phyloP scores from a whole-genome alignment of 768 basidiomycete genomes.

The Lactarius vividus region DNA sequence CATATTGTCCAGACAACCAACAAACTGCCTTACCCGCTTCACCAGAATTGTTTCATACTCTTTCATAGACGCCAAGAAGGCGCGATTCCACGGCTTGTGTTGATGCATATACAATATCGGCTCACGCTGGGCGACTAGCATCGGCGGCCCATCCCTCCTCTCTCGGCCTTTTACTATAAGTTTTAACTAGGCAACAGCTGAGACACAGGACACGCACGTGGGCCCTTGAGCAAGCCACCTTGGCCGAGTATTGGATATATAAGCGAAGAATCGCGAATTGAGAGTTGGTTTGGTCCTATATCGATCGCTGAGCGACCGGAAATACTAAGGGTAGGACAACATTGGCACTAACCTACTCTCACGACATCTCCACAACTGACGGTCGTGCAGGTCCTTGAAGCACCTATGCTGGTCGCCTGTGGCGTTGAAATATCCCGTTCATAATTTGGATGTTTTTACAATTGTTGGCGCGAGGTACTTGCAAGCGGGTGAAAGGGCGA shows the following conservation, averaged over 20 bases:
- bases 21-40: conserved; percentile 40
- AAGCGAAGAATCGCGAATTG: conserved; percentile 36
- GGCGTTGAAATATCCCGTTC: conserved; percentile 27
- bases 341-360: conserved; percentile 35
- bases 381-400: conserved; percentile 36
- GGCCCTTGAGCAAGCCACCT: conserved; percentile 44
- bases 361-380: conserved; percentile 40
- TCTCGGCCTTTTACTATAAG: conserved; percentile 43
- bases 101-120: conserved; percentile 45
- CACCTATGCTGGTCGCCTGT: conserved; percentile 34
- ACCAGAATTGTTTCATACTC: conserved; percentile 44
- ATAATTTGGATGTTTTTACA: conserved; percentile 33
- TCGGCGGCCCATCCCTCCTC: conserved; percentile 30
- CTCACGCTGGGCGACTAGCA: conserved; percentile 40
- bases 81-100: conserved; percentile 49
- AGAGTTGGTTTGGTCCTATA: conserved; percentile 32
- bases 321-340: neutral
- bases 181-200: conserved; percentile 31
- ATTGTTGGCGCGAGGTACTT: conserved; percentile 37
- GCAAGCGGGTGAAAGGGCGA: conserved; percentile 22
- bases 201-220: conserved; percentile 32
- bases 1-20: conserved; percentile 36
- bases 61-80: conserved; percentile 45
- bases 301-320: neutral
- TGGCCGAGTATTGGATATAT: conserved; percentile 39